A percentile compares a stretch with the other conserved stretches of the same genome.
These are phyloP conservation scores for Xylaria venustula DNA, from an alignment of 495 filamentous ascomycete species.

Conservation along the genomic window DNA sequence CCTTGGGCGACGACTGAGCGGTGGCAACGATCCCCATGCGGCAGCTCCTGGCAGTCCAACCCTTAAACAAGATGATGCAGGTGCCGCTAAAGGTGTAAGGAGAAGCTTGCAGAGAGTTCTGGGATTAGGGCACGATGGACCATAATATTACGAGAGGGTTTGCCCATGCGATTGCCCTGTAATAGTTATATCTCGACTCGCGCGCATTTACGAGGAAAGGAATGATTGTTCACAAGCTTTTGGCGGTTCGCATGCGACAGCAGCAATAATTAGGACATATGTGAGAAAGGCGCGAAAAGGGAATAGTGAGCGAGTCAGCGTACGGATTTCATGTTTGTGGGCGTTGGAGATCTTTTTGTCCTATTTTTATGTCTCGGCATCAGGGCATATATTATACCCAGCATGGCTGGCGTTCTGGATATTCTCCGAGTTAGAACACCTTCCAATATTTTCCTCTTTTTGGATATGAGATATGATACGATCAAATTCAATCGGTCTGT, in stretches of 20 bases:
- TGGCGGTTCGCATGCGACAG: too few species aligned
- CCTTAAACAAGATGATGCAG: constrained; percentile 50
- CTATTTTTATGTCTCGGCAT: background rate
- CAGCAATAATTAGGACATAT: background rate
- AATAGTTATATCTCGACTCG: background rate
- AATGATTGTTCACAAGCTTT: background rate
- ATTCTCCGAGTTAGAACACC: background rate
- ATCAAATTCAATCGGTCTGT: background rate
- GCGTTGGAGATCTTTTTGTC: background rate
- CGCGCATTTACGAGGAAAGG: background rate
- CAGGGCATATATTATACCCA: constrained; percentile 16
- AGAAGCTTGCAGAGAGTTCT: constrained; percentile 43
- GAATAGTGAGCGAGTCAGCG: background rate
- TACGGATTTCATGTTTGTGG: background rate
- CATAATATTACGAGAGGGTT: background rate
- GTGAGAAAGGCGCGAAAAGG: background rate
- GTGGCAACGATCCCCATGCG: constrained; percentile 18
- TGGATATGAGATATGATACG: constrained; percentile 10
- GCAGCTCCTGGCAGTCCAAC: constrained; percentile 12
- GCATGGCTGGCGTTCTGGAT: constrained; percentile 15
- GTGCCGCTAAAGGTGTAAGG: constrained; percentile 37
- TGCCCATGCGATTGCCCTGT: background rate
- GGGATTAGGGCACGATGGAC: constrained; percentile 32
- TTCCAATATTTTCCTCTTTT: background rate
- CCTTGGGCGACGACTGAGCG: constrained; percentile 22